Percentiles rank a stretch among this genome's conserved stretches.
Evolutionary conservation across 306 rosid species (phyloP).

Genomic region (Fragaria nilgerrensis): DNA sequence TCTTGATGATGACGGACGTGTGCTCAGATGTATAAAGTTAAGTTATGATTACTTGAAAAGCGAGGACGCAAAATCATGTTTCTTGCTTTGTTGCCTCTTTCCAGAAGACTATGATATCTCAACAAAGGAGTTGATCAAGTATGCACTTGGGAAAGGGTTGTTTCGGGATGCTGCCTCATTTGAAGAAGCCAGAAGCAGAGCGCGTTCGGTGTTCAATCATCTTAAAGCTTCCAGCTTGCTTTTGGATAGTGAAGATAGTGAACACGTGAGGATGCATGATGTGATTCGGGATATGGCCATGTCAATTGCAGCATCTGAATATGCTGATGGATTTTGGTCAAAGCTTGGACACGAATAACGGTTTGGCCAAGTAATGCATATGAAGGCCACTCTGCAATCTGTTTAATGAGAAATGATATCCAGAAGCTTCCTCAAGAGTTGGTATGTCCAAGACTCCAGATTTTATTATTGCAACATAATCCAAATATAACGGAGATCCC

Average conservation of each 20-base stretch:
- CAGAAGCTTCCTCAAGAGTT: neutral
- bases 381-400: neutral
- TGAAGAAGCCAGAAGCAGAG: neutral
- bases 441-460: neutral
- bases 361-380: neutral
- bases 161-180: neutral
- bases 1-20: neutral
- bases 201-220: neutral
- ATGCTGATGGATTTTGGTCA: neutral
- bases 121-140: neutral
- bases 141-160: neutral
- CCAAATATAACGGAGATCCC: neutral
- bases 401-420: neutral
- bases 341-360: neutral
- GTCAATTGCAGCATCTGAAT: neutral
- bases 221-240: neutral
- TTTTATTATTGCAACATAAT: neutral
- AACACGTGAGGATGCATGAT: neutral
- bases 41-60: neutral
- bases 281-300: neutral
- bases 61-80: neutral
- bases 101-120: neutral
- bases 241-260: neutral
- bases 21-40: neutral
- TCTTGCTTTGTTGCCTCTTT: neutral